These are phyloP conservation scores for Cucumis hystrix DNA, from an alignment of 306 rosid species.

Conservation along the genomic window DNA sequence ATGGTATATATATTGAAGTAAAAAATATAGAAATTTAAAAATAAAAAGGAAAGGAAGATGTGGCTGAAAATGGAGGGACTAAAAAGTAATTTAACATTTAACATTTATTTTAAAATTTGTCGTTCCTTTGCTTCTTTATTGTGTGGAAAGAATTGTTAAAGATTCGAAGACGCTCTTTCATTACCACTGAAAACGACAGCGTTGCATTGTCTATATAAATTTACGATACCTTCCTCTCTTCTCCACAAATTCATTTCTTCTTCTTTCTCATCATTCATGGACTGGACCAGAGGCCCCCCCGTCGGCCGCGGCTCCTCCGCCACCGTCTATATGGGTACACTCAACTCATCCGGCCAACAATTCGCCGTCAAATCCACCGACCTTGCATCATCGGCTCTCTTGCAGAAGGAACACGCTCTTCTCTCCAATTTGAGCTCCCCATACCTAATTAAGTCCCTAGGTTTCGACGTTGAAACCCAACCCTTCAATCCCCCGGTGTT, in stretches of 20 bases:
- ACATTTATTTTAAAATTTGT: background rate
- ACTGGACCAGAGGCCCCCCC: slow-evolving; percentile 28
- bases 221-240: background rate
- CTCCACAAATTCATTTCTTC: background rate
- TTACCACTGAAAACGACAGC: background rate
- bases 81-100: too few relatives aligned
- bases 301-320: slow-evolving; percentile 45
- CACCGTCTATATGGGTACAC: slow-evolving; percentile 22
- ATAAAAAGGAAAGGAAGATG: too few relatives aligned
- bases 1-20: too few relatives aligned
- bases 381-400: slow-evolving; percentile 11
- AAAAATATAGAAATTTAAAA: too few relatives aligned
- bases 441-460: slow-evolving; percentile 21
- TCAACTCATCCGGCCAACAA: slow-evolving; percentile 4
- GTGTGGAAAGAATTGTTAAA: background rate
- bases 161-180: background rate
- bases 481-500: slow-evolving; percentile 8
- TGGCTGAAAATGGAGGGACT: too few relatives aligned
- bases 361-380: slow-evolving; percentile 33
- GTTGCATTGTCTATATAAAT: background rate
- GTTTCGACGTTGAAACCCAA: slow-evolving; percentile 15
- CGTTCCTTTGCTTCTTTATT: background rate
- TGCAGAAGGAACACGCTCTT: slow-evolving; percentile 26
- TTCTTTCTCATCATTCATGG: slow-evolving; percentile 11
- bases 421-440: slow-evolving; percentile 24